Evolutionary conservation across 2,329 filamentous ascomycete genomes (phyloP).

Genomic region (Sclerotinia glacialis): DNA sequence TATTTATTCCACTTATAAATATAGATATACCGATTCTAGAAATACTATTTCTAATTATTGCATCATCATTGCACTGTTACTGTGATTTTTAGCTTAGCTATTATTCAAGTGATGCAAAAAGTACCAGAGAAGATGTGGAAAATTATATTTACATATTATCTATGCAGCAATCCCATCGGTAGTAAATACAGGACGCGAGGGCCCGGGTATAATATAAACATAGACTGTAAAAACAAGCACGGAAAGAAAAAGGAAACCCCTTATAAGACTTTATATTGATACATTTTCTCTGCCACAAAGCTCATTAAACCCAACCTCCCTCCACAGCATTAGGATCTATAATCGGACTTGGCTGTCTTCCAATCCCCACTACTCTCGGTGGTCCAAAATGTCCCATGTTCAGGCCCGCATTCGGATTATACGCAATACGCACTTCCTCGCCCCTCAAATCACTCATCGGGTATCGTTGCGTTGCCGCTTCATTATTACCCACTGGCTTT

Average conservation of each 20-base stretch:
- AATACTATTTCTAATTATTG: too few relatives aligned
- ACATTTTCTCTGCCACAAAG: not conserved
- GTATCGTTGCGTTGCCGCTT: not conserved
- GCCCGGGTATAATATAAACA: not conserved
- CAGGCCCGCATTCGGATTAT: not conserved
- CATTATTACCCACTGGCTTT: not conserved
- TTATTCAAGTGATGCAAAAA: too few relatives aligned
- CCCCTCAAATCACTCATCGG: not conserved
- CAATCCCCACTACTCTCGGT: not conserved
- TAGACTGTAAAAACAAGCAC: too few relatives aligned
- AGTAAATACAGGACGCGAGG: not conserved
- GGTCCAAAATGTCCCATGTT: not conserved
- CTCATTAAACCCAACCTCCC: not conserved
- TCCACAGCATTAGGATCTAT: not conserved
- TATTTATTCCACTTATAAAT: too few relatives aligned
- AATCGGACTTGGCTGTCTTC: not conserved
- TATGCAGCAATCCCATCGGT: not conserved
- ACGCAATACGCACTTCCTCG: conserved; percentile 4
- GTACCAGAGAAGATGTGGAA: not conserved
- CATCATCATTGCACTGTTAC: too few relatives aligned
- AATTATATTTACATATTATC: not conserved
- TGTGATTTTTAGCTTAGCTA: too few relatives aligned
- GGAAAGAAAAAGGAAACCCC: not conserved
- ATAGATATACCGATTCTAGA: too few relatives aligned
- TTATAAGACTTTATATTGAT: not conserved